These are phyloP conservation scores for Taphrina flavorubra DNA, from an alignment of 1,139 yeast species.

Conservation along the genomic window DNA sequence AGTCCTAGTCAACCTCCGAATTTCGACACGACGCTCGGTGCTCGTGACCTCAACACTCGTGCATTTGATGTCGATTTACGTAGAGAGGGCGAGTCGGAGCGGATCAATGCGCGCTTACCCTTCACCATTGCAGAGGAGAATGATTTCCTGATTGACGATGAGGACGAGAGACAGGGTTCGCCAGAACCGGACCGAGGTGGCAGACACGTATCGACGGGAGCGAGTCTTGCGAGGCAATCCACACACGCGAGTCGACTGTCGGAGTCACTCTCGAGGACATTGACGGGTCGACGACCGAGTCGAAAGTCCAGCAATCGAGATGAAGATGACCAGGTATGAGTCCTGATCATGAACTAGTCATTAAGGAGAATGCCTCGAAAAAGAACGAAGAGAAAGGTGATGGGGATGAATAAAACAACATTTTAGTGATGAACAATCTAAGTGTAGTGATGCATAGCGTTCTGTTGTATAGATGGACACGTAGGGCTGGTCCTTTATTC, in stretches of 20 bases:
- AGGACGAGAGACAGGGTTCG: constrained; percentile 15
- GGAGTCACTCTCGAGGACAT: constrained; percentile 3
- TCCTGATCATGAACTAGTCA: too few relatives aligned
- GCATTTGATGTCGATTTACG: constrained; percentile 37
- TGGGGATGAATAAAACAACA: not conserved
- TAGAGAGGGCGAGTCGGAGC: constrained; percentile 24
- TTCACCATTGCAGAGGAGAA: constrained; percentile 29
- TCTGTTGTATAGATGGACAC: not conserved
- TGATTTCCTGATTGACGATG: constrained; percentile 24
- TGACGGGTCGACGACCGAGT: constrained; percentile 18
- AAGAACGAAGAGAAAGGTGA: too few relatives aligned
- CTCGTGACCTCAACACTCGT: constrained; percentile 11
- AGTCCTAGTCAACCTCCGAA: constrained; percentile 1
- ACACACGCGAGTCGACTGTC: constrained; percentile 10
- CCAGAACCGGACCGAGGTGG: not conserved
- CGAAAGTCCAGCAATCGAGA: not conserved
- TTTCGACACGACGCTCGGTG: constrained; percentile 34
- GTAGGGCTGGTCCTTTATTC: too few relatives aligned
- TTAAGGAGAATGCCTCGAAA: too few relatives aligned
- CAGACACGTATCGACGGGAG: not conserved
- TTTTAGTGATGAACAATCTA: constrained; percentile 7
- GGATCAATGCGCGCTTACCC: constrained; percentile 29
- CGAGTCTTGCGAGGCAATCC: not conserved
- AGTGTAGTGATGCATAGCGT: constrained; percentile 3
- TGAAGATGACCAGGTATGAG: constrained; percentile 6